Base-by-base conservation (phyloP, 208 protist genomes). In the Jaenimonas drosophilae region DNA sequence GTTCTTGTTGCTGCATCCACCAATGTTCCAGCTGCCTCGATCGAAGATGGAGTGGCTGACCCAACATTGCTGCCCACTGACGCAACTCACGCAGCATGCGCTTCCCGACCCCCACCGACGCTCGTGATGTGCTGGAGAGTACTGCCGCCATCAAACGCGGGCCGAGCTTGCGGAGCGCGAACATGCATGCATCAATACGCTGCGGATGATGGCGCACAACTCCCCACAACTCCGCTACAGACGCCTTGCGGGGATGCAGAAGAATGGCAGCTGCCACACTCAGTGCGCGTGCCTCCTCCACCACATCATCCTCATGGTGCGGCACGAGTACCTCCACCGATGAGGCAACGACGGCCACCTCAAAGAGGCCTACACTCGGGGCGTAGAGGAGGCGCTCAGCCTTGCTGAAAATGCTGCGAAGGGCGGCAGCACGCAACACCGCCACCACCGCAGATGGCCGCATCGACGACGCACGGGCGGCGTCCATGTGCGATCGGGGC, bases 341-440 rank as follows among this genome's bases (percentile, higher is more conserved):
- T 21, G 62, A 32, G 12, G 64, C 43, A 19, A 84, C 53, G 20
- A 73, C 66, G 25, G 49, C 58, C 4, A 89, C 54, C 27, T 73
- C 73, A 1, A 89, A 37, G 33, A 80, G 49, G n/a, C 80, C 80
- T 17, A 48, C 44, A 11, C 61, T 70, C 2, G 69, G 64, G 20
- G 65, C 76, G 62, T 76, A 85, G 23, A 69, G 58, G 11, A 86
- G 70, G 46, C 65, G 55, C 41, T 52, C 60, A 14, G 68, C 61
- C 51, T 89, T 89, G 3, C 33, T 49, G 0, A 60, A 24, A 65
- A 85, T 85, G 56, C 60, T 68, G 0, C 56, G 56, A 4, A 69
- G 40, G 1, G 58, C 63, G 2, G 61, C 68, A 21, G 54, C 36
- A n/a, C 76, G 56, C 25, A 70, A 36, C 21, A 54, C 33, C 6